Evolutionary conservation across 176 grass and related monocot genomes (phyloP).

Genomic region (Phragmites australis): DNA sequence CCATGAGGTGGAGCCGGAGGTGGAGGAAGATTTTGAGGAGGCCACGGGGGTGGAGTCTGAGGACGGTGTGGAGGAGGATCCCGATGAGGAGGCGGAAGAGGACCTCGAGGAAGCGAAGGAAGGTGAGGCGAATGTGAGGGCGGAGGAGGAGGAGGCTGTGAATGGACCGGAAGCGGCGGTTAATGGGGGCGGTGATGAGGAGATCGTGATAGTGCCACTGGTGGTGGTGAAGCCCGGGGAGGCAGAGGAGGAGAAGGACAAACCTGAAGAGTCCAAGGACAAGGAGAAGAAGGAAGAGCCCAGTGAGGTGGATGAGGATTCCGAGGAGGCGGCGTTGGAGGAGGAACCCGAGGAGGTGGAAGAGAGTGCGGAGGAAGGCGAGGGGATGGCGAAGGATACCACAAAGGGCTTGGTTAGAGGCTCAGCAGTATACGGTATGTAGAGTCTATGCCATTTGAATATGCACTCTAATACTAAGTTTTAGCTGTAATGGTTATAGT

Average conservation of each 20-base stretch:
- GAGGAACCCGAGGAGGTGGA: conserved; percentile 32
- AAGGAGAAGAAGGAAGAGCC: background rate
- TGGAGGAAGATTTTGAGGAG: conserved; percentile 7
- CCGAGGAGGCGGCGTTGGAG: background rate
- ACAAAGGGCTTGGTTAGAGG: background rate
- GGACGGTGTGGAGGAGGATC: background rate
- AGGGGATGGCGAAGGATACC: background rate
- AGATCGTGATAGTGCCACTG: conserved; percentile 4
- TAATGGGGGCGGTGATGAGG: background rate
- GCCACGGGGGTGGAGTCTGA: conserved; percentile 6
- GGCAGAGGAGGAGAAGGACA: background rate
- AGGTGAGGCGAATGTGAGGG: background rate
- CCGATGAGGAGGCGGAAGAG: conserved; percentile 11
- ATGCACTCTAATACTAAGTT: background rate
- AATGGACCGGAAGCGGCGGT: background rate
- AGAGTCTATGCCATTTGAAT: background rate
- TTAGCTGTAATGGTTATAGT: background rate
- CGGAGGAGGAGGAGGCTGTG: conserved; percentile 12
- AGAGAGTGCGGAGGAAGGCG: conserved; percentile 1
- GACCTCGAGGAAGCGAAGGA: conserved; percentile 29
- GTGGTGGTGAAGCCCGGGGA: background rate
- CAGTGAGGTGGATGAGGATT: background rate
- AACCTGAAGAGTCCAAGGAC: background rate
- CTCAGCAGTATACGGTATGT: background rate
- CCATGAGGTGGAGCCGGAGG: conserved; percentile 20